Percentiles rank a stretch among this genome's conserved stretches.
Conservation (phyloP, 257 asterid genomes). For the Echites panduratus region DNA sequence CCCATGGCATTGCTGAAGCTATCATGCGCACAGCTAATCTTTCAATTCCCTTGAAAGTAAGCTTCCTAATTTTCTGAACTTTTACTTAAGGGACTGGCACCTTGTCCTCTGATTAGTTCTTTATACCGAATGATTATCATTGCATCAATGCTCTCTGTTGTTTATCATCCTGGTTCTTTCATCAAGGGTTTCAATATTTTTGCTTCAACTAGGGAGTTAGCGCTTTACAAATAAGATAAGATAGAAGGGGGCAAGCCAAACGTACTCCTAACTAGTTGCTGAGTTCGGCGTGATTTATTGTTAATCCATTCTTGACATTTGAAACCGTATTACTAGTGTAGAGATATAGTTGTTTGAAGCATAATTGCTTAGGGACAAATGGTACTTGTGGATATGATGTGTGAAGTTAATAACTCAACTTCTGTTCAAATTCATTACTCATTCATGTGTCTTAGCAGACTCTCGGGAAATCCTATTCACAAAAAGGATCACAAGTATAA, state of each 20-base stretch:
- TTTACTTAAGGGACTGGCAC: not conserved
- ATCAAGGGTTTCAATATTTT: not conserved
- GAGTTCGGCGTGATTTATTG: not conserved
- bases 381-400: not conserved
- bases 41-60: conserved; percentile 83
- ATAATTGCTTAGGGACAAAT: not conserved
- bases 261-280: too few relatives aligned
- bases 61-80: conserved; percentile 17
- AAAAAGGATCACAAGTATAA: not conserved
- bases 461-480: not conserved
- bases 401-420: not conserved
- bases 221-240: too few relatives aligned
- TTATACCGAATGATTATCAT: not conserved
- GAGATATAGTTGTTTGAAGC: not conserved
- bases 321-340: not conserved
- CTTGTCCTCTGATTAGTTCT: not conserved
- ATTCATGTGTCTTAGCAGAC: not conserved
- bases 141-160: not conserved
- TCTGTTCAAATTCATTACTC: not conserved
- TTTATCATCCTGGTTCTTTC: too few relatives aligned
- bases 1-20: conserved; percentile 96
- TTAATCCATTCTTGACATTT: not conserved
- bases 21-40: conserved; percentile 83
- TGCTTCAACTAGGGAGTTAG: too few relatives aligned
- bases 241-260: too few relatives aligned